Conservation (phyloP, 1,284 basidiomycete species). For the Vanrija pseudolonga region DNA sequence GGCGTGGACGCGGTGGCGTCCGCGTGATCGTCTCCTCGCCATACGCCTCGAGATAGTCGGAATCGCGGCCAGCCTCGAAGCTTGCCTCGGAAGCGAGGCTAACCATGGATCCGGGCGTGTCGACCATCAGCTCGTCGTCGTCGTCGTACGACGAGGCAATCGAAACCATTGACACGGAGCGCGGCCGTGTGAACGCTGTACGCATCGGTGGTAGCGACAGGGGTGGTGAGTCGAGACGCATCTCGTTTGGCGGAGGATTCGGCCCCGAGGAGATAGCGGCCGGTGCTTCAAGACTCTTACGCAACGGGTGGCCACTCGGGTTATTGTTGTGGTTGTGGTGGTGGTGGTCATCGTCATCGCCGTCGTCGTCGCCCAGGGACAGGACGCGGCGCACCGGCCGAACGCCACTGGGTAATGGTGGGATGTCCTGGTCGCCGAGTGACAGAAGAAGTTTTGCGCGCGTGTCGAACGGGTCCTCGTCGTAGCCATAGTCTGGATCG, state of each 20-base stretch:
- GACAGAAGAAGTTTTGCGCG: constrained; percentile 7
- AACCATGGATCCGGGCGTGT: constrained; percentile 2
- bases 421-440: not conserved
- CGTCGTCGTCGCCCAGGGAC: too few relatives aligned
- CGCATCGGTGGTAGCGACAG: not conserved
- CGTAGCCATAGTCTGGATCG: constrained; percentile 20
- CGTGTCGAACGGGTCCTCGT: constrained; percentile 21
- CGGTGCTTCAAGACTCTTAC: not conserved
- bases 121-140: not conserved
- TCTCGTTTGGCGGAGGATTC: not conserved
- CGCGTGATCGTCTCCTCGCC: constrained; percentile 2
- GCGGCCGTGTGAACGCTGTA: not conserved
- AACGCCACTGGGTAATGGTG: not conserved
- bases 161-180: not conserved
- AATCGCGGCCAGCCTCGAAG: constrained; percentile 13
- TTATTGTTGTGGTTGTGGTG: too few relatives aligned
- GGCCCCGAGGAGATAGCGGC: too few relatives aligned
- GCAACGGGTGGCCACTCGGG: not conserved
- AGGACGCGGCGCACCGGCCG: too few relatives aligned
- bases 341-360: not conserved
- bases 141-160: not conserved
- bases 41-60: constrained; percentile 14
- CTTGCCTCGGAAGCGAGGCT: constrained; percentile 9
- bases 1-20: too few relatives aligned
- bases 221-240: not conserved